These are phyloP conservation scores for Trematosphaeria pertusa DNA, from an alignment of 2,329 filamentous ascomycete genomes.

Conservation along the genomic window DNA sequence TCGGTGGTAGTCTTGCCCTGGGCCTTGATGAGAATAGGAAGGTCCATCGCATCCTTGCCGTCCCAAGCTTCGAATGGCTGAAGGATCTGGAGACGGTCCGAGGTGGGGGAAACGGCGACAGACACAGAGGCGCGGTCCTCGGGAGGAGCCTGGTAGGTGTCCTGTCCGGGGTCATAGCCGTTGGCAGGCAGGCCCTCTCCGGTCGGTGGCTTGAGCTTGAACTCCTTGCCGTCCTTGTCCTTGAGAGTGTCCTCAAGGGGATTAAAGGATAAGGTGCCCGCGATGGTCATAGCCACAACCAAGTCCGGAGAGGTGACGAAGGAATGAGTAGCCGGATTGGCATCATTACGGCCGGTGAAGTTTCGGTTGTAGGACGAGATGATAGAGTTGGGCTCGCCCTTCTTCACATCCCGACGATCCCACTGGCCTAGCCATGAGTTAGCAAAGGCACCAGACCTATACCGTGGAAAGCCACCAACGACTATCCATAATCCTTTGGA, in stretches of 20 bases:
- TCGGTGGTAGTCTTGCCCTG: slow-evolving; percentile 97
- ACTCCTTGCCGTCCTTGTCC: slow-evolving; percentile 96
- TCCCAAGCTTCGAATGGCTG: slow-evolving; percentile 87
- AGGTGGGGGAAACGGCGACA: slow-evolving; percentile 85
- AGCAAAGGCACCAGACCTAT: too few species aligned
- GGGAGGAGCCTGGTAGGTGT: slow-evolving; percentile 97
- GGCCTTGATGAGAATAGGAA: slow-evolving; percentile 95
- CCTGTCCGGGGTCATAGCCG: slow-evolving; percentile 88
- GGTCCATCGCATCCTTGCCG: slow-evolving; percentile 82
- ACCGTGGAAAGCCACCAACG: too few species aligned
- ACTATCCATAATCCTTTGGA: too few species aligned
- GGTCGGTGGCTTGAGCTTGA: slow-evolving; percentile 80
- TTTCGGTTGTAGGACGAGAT: slow-evolving; percentile 99
- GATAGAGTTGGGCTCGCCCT: slow-evolving; percentile 95
- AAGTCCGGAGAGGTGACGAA: slow-evolving; percentile 92
- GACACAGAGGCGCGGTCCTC: slow-evolving; percentile 73
- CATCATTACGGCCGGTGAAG: slow-evolving; percentile 97
- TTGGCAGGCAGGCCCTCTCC: slow-evolving; percentile 79
- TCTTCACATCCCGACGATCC: slow-evolving; percentile 92
- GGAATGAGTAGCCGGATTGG: slow-evolving; percentile 91
- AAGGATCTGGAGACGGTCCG: slow-evolving; percentile 93
- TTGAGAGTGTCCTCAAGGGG: slow-evolving; percentile 90
- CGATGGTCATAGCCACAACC: slow-evolving; percentile 84
- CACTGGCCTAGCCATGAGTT: slow-evolving; percentile 66
- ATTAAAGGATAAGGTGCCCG: slow-evolving; percentile 90